A percentile compares a stretch with the other conserved stretches of the same genome.
phyloP scores from a whole-genome alignment of 805 yeast genomes.

The Candida endomychidarum region DNA sequence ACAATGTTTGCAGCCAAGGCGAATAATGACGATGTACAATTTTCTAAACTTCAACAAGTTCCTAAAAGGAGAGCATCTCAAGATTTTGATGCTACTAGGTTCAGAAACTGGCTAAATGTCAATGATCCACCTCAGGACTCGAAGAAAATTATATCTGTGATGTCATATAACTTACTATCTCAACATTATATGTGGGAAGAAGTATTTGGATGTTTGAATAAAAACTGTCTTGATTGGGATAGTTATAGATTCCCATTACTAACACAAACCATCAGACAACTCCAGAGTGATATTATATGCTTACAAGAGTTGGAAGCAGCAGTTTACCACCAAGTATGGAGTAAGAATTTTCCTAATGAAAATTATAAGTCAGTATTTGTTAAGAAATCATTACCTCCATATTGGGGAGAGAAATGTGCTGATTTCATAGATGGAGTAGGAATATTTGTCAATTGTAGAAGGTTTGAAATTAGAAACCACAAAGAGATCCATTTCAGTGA shows the following conservation, averaged over 20 bases:
- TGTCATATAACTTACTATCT: constrained; percentile 87
- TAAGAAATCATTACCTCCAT: constrained; percentile 86
- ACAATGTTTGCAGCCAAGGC: constrained; percentile 3
- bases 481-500: constrained; percentile 8
- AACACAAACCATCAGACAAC: constrained; percentile 60
- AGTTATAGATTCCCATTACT: constrained; percentile 74
- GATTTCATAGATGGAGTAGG: constrained; percentile 97
- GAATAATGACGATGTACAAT: background rate
- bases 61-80: background rate
- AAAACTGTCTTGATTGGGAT: constrained; percentile 94
- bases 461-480: constrained; percentile 45
- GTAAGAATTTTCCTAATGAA: constrained; percentile 61
- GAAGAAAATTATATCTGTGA: constrained; percentile 58
- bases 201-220: constrained; percentile 89
- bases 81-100: constrained; percentile 7
- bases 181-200: constrained; percentile 94
- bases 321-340: constrained; percentile 82
- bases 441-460: constrained; percentile 67
- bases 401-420: constrained; percentile 75
- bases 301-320: constrained; percentile 91
- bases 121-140: constrained; percentile 15
- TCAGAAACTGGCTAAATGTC: constrained; percentile 5
- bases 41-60: background rate
- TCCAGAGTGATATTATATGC: constrained; percentile 74
- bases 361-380: constrained; percentile 82